A percentile compares a stretch with the other conserved stretches of the same genome.
Evolutionary conservation across 2,329 filamentous ascomycete genomes (phyloP).

Genomic region (Colletotrichum euphorbiae): DNA sequence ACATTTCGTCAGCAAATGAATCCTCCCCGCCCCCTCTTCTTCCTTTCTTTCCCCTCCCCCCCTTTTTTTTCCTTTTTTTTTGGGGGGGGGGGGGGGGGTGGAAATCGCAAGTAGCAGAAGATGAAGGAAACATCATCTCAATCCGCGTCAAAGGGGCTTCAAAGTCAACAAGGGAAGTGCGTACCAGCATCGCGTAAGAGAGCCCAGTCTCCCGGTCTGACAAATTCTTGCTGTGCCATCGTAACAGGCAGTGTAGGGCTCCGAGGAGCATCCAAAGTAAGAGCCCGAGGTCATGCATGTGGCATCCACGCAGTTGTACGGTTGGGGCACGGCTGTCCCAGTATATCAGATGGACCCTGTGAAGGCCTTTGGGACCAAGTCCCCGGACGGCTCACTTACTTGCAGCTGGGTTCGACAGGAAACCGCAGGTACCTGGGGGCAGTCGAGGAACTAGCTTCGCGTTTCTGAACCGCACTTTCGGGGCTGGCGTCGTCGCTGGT

Average conservation of each 20-base stretch:
- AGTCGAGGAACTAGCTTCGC: not conserved
- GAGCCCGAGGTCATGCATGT: not conserved
- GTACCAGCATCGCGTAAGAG: not conserved
- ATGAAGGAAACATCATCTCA: not conserved
- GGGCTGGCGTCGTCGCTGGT: not conserved
- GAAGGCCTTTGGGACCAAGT: not conserved
- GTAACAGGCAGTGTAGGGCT: not conserved
- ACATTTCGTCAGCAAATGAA: not conserved
- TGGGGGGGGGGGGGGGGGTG: too few relatives aligned
- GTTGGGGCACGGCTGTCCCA: not conserved
- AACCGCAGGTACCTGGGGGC: not conserved
- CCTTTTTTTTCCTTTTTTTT: not conserved
- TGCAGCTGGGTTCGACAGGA: not conserved
- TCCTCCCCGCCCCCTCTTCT: too few relatives aligned
- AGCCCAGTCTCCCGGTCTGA: not conserved
- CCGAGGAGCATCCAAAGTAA: not conserved
- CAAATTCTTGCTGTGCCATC: not conserved
- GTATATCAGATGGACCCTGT: not conserved
- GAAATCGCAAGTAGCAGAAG: not conserved
- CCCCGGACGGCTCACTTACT: not conserved
- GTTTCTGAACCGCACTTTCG: constrained; percentile 6
- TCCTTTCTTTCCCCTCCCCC: too few relatives aligned
- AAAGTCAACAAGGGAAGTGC: not conserved
- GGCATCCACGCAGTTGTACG: not conserved
- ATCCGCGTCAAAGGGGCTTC: not conserved